A percentile compares a stretch with the other conserved stretches of the same genome.
phyloP scores from a whole-genome alignment of 2,329 filamentous ascomycete genomes.

The Periconia macrospinosa region DNA sequence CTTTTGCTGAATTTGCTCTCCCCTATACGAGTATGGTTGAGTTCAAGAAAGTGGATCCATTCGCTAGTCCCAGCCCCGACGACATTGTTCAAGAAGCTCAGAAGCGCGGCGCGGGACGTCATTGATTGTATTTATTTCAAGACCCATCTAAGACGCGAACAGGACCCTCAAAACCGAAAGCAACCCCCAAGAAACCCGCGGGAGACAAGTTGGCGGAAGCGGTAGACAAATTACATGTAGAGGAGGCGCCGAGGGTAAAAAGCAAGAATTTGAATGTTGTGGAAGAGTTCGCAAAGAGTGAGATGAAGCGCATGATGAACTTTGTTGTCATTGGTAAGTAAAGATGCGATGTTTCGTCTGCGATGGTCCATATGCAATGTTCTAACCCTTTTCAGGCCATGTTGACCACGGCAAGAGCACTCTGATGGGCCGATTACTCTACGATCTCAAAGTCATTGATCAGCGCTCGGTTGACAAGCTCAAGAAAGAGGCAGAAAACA shows the following conservation, averaged over 20 bases:
- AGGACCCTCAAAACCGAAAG: conserved; percentile 25
- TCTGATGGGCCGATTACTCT: conserved; percentile 89
- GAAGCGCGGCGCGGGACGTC: conserved; percentile 47
- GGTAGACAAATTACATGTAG: conserved; percentile 53
- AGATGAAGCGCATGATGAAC: conserved; percentile 78
- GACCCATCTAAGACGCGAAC: conserved; percentile 11
- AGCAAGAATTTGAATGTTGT: conserved; percentile 84
- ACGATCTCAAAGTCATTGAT: conserved; percentile 86
- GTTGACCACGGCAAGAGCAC: conserved; percentile 98
- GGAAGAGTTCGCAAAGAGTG: conserved; percentile 74
- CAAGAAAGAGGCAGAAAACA: conserved; percentile 81
- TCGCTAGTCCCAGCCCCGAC: conserved; percentile 87
- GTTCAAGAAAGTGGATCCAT: conserved; percentile 59
- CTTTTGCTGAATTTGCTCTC: conserved; percentile 31
- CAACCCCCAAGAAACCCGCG: conserved; percentile 31
- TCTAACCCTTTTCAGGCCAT: conserved; percentile 64
- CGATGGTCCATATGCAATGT: conserved; percentile 1
- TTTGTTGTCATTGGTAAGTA: conserved; percentile 86
- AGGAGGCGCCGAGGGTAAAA: conserved; percentile 57
- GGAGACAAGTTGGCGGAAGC: conserved; percentile 47
- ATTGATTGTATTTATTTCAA: conserved; percentile 23
- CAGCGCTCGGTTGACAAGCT: conserved; percentile 87
- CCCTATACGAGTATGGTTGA: conserved; percentile 43
- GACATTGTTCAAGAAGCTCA: conserved; percentile 86
- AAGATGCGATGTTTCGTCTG: not conserved